Percentiles rank a stretch among this genome's conserved stretches.
Conservation (phyloP, 1,284 basidiomycete genomes). For the Prillingera fragicola region DNA sequence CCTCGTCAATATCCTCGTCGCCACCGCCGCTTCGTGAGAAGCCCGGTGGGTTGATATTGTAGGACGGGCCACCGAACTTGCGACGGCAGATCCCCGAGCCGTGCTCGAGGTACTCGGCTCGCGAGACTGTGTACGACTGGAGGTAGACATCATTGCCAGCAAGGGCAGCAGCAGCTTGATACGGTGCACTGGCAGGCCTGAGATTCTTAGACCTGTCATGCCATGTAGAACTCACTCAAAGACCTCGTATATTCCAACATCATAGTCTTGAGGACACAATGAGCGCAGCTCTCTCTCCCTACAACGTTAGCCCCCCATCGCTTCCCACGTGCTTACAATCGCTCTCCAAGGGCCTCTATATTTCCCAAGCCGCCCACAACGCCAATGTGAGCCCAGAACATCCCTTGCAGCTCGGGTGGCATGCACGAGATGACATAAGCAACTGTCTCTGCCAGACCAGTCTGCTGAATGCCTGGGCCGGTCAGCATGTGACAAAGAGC, state of each 20-base stretch:
- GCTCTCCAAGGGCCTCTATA: constrained; percentile 64
- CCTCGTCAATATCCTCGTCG: constrained; percentile 30
- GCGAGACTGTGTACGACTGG: constrained; percentile 57
- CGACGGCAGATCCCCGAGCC: constrained; percentile 64
- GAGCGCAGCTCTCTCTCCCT: constrained; percentile 61
- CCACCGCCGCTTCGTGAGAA: constrained; percentile 22
- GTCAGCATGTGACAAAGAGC: background rate
- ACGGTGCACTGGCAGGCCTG: constrained; percentile 70
- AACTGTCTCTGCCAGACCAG: constrained; percentile 69
- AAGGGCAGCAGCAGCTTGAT: constrained; percentile 61
- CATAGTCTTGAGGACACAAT: constrained; percentile 70
- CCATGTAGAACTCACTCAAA: constrained; percentile 57
- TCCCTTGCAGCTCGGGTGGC: constrained; percentile 70
- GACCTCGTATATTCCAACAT: constrained; percentile 65
- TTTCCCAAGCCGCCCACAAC: constrained; percentile 76
- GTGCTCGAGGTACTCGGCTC: constrained; percentile 73
- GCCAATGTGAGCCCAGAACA: constrained; percentile 92
- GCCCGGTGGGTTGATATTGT: constrained; percentile 37
- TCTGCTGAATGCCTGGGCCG: constrained; percentile 68
- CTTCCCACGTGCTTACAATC: constrained; percentile 55
- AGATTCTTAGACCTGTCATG: background rate
- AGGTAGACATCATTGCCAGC: constrained; percentile 55
- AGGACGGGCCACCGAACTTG: constrained; percentile 37
- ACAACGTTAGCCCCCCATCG: constrained; percentile 1
- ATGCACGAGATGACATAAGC: constrained; percentile 66